phyloP scores from a whole-genome alignment of 768 basidiomycete species.

The Russula brevipes region DNA sequence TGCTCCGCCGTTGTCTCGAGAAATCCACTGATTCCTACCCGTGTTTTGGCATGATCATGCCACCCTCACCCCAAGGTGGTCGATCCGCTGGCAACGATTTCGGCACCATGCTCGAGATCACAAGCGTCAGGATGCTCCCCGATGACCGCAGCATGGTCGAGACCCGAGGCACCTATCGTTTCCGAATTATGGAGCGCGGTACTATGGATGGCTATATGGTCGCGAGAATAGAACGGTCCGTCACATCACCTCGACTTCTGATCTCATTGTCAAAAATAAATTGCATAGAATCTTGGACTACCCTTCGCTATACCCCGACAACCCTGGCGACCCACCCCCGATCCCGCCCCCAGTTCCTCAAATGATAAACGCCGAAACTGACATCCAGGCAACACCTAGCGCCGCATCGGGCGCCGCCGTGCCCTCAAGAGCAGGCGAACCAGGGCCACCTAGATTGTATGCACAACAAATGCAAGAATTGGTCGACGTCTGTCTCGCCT shows the following conservation, averaged over 20 bases:
- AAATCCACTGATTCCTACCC: conserved; percentile 44
- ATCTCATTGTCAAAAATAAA: neutral
- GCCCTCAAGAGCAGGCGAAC: neutral
- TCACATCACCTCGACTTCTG: neutral
- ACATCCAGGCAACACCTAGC: neutral
- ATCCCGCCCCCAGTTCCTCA: conserved; percentile 9
- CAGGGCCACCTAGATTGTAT: neutral
- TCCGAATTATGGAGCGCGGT: conserved; percentile 81
- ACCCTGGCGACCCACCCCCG: conserved; percentile 1
- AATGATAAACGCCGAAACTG: neutral
- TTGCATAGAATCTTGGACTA: conserved; percentile 29
- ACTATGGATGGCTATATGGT: conserved; percentile 87
- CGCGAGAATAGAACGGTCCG: conserved; percentile 63
- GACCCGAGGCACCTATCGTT: conserved; percentile 67
- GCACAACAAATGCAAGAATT: conserved; percentile 30
- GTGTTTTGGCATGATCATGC: conserved; percentile 93
- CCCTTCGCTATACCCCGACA: conserved; percentile 17
- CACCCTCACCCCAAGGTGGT: conserved; percentile 39
- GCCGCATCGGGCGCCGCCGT: conserved; percentile 1
- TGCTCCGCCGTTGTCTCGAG: conserved; percentile 94
- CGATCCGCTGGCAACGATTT: conserved; percentile 50
- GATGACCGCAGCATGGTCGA: conserved; percentile 89
- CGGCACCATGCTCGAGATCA: conserved; percentile 92
- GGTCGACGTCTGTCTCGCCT: conserved; percentile 53
- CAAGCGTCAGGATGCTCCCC: conserved; percentile 75